Evolutionary conservation across 2,329 filamentous ascomycete genomes (phyloP).

Genomic region (Xylaria sp.): DNA sequence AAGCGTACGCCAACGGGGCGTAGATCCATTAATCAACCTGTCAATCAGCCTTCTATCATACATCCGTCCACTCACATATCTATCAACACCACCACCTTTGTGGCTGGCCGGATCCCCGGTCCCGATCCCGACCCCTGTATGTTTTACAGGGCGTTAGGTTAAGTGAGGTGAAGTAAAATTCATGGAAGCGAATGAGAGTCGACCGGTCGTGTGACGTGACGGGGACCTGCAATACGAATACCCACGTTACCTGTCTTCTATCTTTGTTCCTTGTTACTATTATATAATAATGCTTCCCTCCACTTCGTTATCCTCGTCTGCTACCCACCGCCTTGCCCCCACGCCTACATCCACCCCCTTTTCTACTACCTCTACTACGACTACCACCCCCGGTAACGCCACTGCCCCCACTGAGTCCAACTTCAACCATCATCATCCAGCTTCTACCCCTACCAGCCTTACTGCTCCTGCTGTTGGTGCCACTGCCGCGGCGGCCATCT

Average conservation of each 20-base stretch:
- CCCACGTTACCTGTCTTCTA: not conserved
- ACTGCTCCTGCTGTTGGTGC: not conserved
- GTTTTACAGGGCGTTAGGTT: constrained; percentile 7
- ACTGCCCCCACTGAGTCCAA: constrained; percentile 33
- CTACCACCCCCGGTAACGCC: not conserved
- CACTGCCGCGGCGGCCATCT: not conserved
- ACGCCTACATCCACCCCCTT: constrained; percentile 10
- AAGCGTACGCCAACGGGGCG: not conserved
- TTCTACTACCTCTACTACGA: constrained; percentile 17
- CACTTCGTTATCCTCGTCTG: constrained; percentile 23
- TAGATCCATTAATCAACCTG: too few species aligned
- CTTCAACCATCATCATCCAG: constrained; percentile 34
- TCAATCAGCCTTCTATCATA: not conserved
- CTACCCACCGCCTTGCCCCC: constrained; percentile 26
- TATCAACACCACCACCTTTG: not conserved
- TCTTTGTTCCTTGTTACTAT: not conserved
- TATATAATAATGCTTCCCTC: constrained; percentile 37
- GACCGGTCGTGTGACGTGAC: constrained; percentile 11
- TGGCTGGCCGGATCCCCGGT: constrained; percentile 15
- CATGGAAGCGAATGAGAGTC: not conserved
- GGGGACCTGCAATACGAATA: constrained; percentile 8
- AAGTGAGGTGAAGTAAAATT: constrained; percentile 1
- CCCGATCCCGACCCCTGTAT: constrained; percentile 13
- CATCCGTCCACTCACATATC: not conserved
- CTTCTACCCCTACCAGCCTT: not conserved